phyloP scores from a whole-genome alignment of 306 rosid genomes.

The Prosopis cineraria region DNA sequence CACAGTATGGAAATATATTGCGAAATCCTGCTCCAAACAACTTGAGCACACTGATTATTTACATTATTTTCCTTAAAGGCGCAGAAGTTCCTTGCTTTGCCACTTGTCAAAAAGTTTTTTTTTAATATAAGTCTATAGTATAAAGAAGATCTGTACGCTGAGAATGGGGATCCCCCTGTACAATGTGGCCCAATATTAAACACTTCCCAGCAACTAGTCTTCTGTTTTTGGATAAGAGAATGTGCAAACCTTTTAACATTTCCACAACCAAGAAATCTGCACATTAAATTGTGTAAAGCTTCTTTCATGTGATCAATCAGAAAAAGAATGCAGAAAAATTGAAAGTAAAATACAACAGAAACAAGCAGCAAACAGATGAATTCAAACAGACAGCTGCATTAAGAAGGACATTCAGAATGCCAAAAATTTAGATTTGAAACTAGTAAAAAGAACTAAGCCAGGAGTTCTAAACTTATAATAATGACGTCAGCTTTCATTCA shows the following conservation, averaged over 20 bases:
- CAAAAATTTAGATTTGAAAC: not conserved
- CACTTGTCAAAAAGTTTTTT: constrained; percentile 32
- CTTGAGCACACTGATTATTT: constrained; percentile 50
- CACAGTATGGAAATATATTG: constrained; percentile 48
- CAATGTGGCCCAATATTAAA: constrained; percentile 19
- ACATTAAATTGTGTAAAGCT: constrained; percentile 30
- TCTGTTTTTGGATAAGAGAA: constrained; percentile 38
- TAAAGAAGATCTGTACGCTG: constrained; percentile 35
- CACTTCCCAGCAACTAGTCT: constrained; percentile 33
- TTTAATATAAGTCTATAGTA: constrained; percentile 35
- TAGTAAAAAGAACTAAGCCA: not conserved
- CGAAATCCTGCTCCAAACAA: constrained; percentile 63
- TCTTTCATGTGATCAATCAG: constrained; percentile 22
- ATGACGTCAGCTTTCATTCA: not conserved
- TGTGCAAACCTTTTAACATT: constrained; percentile 51
- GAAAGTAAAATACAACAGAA: constrained; percentile 3
- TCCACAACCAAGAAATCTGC: constrained; percentile 56
- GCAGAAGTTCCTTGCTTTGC: constrained; percentile 44
- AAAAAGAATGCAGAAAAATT: constrained; percentile 19
- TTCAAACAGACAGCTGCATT: not conserved
- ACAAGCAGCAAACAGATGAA: not conserved
- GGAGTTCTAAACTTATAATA: not conserved
- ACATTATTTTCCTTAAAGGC: constrained; percentile 33
- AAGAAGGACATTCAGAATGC: not conserved
- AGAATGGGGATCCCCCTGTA: constrained; percentile 38